Conservation (phyloP, 768 basidiomycete species). For the Boletellus sp. region DNA sequence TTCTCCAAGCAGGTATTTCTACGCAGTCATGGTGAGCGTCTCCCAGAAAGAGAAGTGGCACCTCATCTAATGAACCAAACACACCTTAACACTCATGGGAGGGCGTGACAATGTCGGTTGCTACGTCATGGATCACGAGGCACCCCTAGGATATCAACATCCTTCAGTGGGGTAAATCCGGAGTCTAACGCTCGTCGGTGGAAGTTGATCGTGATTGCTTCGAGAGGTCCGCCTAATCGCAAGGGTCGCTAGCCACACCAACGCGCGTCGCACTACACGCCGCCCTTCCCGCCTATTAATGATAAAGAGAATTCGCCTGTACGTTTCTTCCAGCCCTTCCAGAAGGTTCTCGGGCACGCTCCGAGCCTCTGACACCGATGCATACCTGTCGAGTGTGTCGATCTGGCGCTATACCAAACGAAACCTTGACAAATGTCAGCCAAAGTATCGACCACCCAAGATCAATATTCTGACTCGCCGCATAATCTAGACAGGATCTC, state of each 20-base stretch:
- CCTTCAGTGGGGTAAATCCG: not conserved
- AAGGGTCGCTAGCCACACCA: conserved; percentile 16
- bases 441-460: not conserved
- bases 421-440: conserved; percentile 6
- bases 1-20: conserved; percentile 15
- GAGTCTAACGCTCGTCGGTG: conserved; percentile 2
- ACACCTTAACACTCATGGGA: conserved; percentile 20
- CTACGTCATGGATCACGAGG: conserved; percentile 8
- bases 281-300: not conserved
- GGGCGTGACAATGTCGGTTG: conserved; percentile 11
- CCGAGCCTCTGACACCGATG: not conserved
- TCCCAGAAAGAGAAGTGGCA: not conserved
- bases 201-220: conserved; percentile 5
- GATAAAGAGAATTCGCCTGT: conserved; percentile 15
- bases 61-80: not conserved
- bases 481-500: conserved; percentile 8
- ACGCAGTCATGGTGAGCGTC: not conserved
- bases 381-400: conserved; percentile 2
- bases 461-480: conserved; percentile 18
- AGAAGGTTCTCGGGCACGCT: conserved; percentile 8
- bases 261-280: not conserved
- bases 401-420: conserved; percentile 19
- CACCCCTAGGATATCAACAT: not conserved
- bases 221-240: conserved; percentile 5
- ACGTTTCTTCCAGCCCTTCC: conserved; percentile 19